A percentile compares a stretch with the other conserved stretches of the same genome.
phyloP scores from a whole-genome alignment of 495 filamentous ascomycete genomes.

The Aspergillus bridgeri region DNA sequence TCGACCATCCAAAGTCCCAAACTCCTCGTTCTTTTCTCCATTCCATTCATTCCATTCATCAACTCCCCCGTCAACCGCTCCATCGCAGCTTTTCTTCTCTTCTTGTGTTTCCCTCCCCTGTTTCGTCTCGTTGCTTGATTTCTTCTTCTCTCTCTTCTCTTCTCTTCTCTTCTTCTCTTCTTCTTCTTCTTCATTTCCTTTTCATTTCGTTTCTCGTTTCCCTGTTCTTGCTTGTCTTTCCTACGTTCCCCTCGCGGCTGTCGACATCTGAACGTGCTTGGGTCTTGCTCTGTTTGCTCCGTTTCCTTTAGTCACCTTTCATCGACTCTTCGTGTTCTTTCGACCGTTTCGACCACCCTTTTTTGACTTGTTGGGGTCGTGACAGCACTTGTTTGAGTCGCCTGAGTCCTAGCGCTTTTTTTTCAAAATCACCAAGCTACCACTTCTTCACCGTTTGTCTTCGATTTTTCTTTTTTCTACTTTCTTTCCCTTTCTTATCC shows the following conservation, averaged over 20 bases:
- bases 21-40: conserved; percentile 24
- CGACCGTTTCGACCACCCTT: neutral
- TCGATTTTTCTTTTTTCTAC: conserved; percentile 4
- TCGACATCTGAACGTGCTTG: neutral
- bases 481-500: conserved; percentile 14
- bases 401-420: neutral
- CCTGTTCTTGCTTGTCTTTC: neutral
- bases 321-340: neutral
- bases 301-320: neutral
- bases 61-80: conserved; percentile 20
- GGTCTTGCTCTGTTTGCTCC: conserved; percentile 9
- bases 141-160: conserved; percentile 7
- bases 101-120: conserved; percentile 20
- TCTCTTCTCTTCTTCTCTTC: conserved; percentile 21
- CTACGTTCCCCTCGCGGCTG: neutral
- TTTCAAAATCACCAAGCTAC: neutral
- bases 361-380: neutral
- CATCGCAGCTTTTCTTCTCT: conserved; percentile 25
- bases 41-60: conserved; percentile 12
- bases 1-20: conserved; percentile 23
- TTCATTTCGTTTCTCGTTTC: conserved; percentile 18
- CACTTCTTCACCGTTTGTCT: conserved; percentile 1
- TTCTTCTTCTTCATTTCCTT: conserved; percentile 20
- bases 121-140: conserved; percentile 21
- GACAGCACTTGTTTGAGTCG: neutral